Base-by-base conservation (phyloP, 225 moss, liverwort and hornwort species). In the Bryum argenteum region DNA sequence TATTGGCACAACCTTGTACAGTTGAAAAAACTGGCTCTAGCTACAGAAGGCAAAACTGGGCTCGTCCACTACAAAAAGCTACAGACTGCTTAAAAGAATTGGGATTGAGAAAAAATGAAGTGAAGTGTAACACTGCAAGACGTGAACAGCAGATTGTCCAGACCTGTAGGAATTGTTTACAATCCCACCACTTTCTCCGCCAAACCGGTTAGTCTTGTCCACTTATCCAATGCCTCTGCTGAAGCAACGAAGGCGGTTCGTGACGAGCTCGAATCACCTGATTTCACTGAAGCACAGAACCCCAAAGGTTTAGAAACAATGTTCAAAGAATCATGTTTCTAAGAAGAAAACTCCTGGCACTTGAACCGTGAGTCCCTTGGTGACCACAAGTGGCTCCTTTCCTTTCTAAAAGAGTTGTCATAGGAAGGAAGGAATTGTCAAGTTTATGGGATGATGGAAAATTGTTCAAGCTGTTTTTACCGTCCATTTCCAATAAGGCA, bases 231-330 rank as follows among this genome's bases (percentile, higher is more conserved):
- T 28, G 98, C 89, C 65, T 65, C 88, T 26, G 91, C 98, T 62
- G 98, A 94, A 50, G 89, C 81, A 55, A 99, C 82, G 75, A 99
- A 99, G 48, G 98, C 92, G 69, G 71, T 89, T 84, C 91, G 92
- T 52, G 98, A 94, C 19, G 73, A 77, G 64, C 75, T 83, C 52
- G 85, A 73, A 58, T 99, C 83, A 63, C 91, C 83, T 62, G 85
- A 77, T 20, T 74, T 75, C 75, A 99, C 98, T 99, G 92, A 72
- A 80, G 26, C 61, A 79, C 63, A 65, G 3, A 54, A 63, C 51
- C 40, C 18, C n/a, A 11, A 11, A 18, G n/a, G 9, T 62, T 44
- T 50, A 38, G 69, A 17, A 50, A 57, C 17, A 54, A 7, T 15
- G 12, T 61, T 50, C 33, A 42, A 21, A 18, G 10, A 72, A 53